Base-by-base conservation (phyloP, 2,329 filamentous ascomycete species). In the Botrytis elliptica region DNA sequence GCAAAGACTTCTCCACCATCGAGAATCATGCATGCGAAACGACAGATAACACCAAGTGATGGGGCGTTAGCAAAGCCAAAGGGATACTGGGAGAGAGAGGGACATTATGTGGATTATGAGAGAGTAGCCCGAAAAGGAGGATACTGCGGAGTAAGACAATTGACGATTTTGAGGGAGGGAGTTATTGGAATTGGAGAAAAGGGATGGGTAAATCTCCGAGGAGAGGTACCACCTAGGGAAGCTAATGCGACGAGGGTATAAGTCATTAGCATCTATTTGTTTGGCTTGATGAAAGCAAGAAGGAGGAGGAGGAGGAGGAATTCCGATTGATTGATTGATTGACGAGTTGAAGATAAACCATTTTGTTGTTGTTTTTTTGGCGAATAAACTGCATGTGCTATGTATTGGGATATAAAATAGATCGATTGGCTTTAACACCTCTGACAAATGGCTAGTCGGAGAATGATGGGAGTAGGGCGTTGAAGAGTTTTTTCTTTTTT, bases 71-170 rank as follows among this genome's bases (percentile, higher is more conserved):
- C 59, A 25, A 71, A 71, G 33, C 57, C 70, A 1, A 76, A 74
- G 18, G 78, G 76, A 7, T 78, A 78, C 33, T 81, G 79, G 80
- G 70, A 64, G 1, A 75, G 63, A 10, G 76, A 78, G 22, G 82
- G 82, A 1, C 81, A 81, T 72, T 86, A 84, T 82, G 78, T 82
- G 70, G 77, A 86, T 49, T 83, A 83, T 12, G 79, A 84, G 57
- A 82, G 86, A 38, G 82, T 79, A 5, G 87, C 85, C 1, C 82
- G 83, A 66, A 86, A 84, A 40, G 88, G 87, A 42, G 83, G 87
- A 74, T 89, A 87, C 78, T 90, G 89, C 79, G 87, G 86, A 12
- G 84, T 85, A 5, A 82, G 86, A 42, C 85, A 86, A 77, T 83
- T 90, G 79, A 84, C 86, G n/a, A 82, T 86, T 9, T 81, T 86